Conservation (phyloP, 2,329 filamentous ascomycete genomes). For the Coleophoma crateriformis region DNA sequence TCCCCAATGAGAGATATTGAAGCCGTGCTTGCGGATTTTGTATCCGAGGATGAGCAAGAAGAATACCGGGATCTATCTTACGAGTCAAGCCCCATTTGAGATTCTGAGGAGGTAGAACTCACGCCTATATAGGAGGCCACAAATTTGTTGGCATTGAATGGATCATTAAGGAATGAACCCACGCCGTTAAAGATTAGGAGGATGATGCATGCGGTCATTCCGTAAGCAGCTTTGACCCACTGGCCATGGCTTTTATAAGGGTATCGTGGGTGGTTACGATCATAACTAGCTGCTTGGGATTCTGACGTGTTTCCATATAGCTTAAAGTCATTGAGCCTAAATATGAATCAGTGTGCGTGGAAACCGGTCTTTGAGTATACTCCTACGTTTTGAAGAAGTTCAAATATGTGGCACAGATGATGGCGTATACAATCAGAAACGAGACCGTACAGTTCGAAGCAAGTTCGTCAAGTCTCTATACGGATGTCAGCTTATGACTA, state of each 20-base stretch:
- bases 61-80: constrained; percentile 28
- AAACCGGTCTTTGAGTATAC: neutral
- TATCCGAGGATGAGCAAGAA: constrained; percentile 31
- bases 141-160: constrained; percentile 30
- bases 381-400: constrained; percentile 31
- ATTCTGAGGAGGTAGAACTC: constrained; percentile 12
- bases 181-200: constrained; percentile 31
- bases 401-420: constrained; percentile 35
- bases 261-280: constrained; percentile 29
- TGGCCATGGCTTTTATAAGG: constrained; percentile 34
- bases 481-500: constrained; percentile 4
- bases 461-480: constrained; percentile 30
- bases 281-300: constrained; percentile 28
- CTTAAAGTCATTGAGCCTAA: constrained; percentile 32
- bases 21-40: constrained; percentile 31
- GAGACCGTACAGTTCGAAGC: constrained; percentile 32
- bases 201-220: constrained; percentile 26
- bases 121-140: constrained; percentile 34
- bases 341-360: neutral
- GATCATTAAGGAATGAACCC: constrained; percentile 26
- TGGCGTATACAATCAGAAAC: constrained; percentile 33
- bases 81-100: neutral
- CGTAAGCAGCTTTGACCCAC: constrained; percentile 32
- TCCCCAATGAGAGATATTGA: constrained; percentile 27
- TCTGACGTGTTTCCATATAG: constrained; percentile 32